A percentile compares a stretch with the other conserved stretches of the same genome.
Evolutionary conservation across 306 rosid species (phyloP).

Genomic region (cucumber (Cucumis sativus)): Cucumber_9930_V3 NC_026659.2:23827001-23827500

Average conservation of each 20-base stretch:
- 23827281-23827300: not conserved
- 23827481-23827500: slow-evolving; percentile 66
- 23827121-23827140: not conserved
- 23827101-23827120: not conserved
- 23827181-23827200: no score
- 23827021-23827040: slow-evolving; percentile 44
- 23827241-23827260: not conserved
- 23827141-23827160: not conserved
- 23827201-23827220: not conserved
- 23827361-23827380: not conserved
- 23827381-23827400: not conserved
- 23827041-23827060: slow-evolving; percentile 31
- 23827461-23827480: slow-evolving; percentile 58
- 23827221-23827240: not conserved
- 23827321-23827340: not conserved
- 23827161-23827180: not conserved
- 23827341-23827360: not conserved
- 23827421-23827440: not conserved
- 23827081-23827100: not conserved
- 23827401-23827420: not conserved
- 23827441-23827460: not conserved
- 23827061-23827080: not conserved
- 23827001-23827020: slow-evolving; percentile 88
- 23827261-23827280: not conserved
- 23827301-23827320: not conserved